Evolutionary conservation across 73 alveolate genomes (phyloP).

Genomic region (Blepharisma japonicum): DNA sequence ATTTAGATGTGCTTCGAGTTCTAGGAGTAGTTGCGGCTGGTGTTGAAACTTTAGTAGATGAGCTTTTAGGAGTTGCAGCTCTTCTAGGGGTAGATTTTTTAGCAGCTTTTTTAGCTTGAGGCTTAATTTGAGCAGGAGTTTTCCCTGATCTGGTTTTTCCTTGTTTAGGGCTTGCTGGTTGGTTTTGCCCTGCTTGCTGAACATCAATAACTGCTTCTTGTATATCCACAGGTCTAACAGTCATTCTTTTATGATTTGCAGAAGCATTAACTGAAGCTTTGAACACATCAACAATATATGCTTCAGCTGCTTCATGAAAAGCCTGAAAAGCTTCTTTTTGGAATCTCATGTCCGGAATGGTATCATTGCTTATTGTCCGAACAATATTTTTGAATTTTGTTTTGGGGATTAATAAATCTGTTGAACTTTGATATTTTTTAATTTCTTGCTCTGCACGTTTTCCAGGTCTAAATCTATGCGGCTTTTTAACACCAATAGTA

Average conservation of each 20-base stretch:
- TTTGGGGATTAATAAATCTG: slow-evolving; percentile 74
- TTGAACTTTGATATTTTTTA: slow-evolving; percentile 68
- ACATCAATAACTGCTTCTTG: slow-evolving; percentile 59
- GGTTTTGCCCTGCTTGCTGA: background rate
- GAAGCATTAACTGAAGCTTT: slow-evolving; percentile 87
- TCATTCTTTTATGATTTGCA: slow-evolving; percentile 89
- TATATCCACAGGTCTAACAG: slow-evolving; percentile 89
- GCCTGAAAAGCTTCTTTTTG: slow-evolving; percentile 83
- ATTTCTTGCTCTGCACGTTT: slow-evolving; percentile 80
- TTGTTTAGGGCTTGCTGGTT: background rate
- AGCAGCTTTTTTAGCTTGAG: background rate
- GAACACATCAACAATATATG: slow-evolving; percentile 84
- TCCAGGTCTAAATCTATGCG: slow-evolving; percentile 85
- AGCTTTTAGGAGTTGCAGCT: background rate
- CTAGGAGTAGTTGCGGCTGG: background rate
- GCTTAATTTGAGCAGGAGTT: background rate
- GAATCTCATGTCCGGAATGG: slow-evolving; percentile 80
- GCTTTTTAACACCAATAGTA: slow-evolving; percentile 63
- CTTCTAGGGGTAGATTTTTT: background rate
- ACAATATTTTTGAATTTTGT: slow-evolving; percentile 82
- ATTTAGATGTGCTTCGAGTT: background rate
- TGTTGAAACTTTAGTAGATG: background rate
- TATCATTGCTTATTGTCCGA: slow-evolving; percentile 85
- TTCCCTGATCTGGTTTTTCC: background rate
- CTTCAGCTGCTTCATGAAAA: slow-evolving; percentile 93